These are phyloP conservation scores for Candida corydali DNA, from an alignment of 805 yeast genomes.

Conservation along the genomic window DNA sequence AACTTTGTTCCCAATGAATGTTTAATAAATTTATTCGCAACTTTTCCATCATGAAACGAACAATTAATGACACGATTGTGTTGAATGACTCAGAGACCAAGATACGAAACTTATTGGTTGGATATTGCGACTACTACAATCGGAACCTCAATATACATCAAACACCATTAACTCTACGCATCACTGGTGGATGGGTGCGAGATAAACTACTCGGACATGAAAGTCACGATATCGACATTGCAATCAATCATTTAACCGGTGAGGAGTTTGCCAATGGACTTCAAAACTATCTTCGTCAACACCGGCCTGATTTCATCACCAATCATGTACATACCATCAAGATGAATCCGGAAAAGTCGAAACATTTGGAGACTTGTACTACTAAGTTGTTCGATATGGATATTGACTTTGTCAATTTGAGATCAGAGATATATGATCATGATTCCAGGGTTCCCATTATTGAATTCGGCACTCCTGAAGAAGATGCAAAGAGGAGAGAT, in stretches of 20 bases:
- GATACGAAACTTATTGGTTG: conserved; percentile 37
- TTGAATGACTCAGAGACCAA: conserved; percentile 40
- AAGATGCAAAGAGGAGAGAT: conserved; percentile 91
- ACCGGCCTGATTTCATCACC: conserved; percentile 24
- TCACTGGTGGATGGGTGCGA: conserved; percentile 98
- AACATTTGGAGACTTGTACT: conserved; percentile 95
- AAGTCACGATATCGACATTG: conserved; percentile 88
- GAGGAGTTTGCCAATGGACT: conserved; percentile 75
- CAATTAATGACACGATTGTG: conserved; percentile 18
- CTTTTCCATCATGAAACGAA: conserved; percentile 14
- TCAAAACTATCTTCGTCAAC: conserved; percentile 39
- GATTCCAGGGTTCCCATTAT: conserved; percentile 84
- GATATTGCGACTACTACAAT: conserved; percentile 38
- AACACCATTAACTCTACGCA: conserved; percentile 51
- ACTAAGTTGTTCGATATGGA: conserved; percentile 81
- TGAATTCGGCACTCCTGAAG: conserved; percentile 81
- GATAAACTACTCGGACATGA: conserved; percentile 81
- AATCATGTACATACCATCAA: conserved; percentile 72
- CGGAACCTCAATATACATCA: conserved; percentile 10
- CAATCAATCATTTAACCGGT: conserved; percentile 81
- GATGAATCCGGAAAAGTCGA: conserved; percentile 91
- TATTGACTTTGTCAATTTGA: conserved; percentile 87
- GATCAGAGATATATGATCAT: conserved; percentile 81
- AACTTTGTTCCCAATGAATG: conserved; percentile 6
- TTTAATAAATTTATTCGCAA: conserved; percentile 1